phyloP scores from a whole-genome alignment of 768 basidiomycete genomes.

The Collybiopsis confluens region DNA sequence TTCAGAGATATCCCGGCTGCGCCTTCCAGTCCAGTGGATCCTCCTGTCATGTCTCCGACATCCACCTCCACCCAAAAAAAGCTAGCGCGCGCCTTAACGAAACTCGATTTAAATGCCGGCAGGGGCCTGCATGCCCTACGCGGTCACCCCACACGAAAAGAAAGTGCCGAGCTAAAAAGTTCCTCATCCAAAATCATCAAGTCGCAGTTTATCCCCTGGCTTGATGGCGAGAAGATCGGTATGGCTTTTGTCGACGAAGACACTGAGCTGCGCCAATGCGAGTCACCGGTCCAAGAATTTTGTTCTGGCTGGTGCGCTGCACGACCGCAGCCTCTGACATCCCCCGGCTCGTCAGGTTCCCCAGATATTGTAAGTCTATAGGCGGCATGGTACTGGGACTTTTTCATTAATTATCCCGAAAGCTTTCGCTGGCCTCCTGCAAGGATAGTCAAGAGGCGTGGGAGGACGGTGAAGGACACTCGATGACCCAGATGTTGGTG shows the following conservation, averaged over 20 bases:
- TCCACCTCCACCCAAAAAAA: neutral
- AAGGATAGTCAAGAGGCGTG: slow-evolving; percentile 15
- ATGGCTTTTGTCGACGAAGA: slow-evolving; percentile 6
- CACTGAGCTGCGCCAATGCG: slow-evolving; percentile 16
- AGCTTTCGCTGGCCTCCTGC: slow-evolving; percentile 16
- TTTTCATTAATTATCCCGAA: neutral
- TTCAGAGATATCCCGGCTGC: neutral
- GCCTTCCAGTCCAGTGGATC: neutral
- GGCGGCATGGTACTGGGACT: neutral
- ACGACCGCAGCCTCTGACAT: neutral
- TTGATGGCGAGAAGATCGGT: neutral
- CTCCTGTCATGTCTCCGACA: neutral
- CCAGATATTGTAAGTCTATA: neutral
- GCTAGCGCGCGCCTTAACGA: neutral
- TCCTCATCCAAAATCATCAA: slow-evolving; percentile 10
- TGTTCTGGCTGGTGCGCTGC: slow-evolving; percentile 23
- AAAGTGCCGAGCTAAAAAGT: neutral
- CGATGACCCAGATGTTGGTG: slow-evolving; percentile 13
- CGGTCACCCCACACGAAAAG: neutral
- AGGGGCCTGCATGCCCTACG: neutral
- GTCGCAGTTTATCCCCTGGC: slow-evolving; percentile 13
- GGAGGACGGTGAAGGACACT: slow-evolving; percentile 10
- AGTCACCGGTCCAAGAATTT: slow-evolving; percentile 28
- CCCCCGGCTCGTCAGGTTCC: neutral
- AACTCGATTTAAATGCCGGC: neutral